Percentiles rank a stretch among this genome's conserved stretches.
phyloP scores from a whole-genome alignment of 2,329 filamentous ascomycete genomes.

The Colletotrichum destructivum region DNA sequence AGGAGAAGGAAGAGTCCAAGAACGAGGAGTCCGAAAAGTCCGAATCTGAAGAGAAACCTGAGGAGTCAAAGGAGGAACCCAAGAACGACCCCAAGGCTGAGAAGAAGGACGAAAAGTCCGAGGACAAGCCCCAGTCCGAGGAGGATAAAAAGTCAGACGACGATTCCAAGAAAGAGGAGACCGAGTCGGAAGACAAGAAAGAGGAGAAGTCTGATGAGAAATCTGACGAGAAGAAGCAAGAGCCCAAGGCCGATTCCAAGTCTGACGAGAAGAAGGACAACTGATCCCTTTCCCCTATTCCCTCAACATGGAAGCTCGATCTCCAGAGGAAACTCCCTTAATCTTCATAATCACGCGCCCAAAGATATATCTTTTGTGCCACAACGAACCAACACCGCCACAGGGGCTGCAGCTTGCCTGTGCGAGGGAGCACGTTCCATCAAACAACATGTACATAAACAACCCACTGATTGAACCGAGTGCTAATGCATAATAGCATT shows the following conservation, averaged over 20 bases:
- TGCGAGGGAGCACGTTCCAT: background rate
- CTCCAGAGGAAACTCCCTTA: slow-evolving; percentile 40
- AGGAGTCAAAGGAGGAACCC: slow-evolving; percentile 29
- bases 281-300: background rate
- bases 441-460: background rate
- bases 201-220: slow-evolving; percentile 37
- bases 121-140: slow-evolving; percentile 44
- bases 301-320: slow-evolving; percentile 14
- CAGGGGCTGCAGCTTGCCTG: background rate
- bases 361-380: background rate
- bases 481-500: slow-evolving; percentile 11
- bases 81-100: slow-evolving; percentile 41
- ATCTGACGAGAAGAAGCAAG: slow-evolving; percentile 27
- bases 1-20: slow-evolving; percentile 29
- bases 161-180: slow-evolving; percentile 40
- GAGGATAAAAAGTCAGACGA: slow-evolving; percentile 39
- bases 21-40: slow-evolving; percentile 42
- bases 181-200: slow-evolving; percentile 48
- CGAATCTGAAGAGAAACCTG: slow-evolving; percentile 39
- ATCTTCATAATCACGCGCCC: background rate
- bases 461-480: too few relatives aligned
- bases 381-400: background rate
- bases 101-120: slow-evolving; percentile 32
- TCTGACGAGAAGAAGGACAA: slow-evolving; percentile 35
- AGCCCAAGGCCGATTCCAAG: slow-evolving; percentile 39